phyloP scores from a whole-genome alignment of 768 basidiomycete species.

The Pleurotus djamor region DNA sequence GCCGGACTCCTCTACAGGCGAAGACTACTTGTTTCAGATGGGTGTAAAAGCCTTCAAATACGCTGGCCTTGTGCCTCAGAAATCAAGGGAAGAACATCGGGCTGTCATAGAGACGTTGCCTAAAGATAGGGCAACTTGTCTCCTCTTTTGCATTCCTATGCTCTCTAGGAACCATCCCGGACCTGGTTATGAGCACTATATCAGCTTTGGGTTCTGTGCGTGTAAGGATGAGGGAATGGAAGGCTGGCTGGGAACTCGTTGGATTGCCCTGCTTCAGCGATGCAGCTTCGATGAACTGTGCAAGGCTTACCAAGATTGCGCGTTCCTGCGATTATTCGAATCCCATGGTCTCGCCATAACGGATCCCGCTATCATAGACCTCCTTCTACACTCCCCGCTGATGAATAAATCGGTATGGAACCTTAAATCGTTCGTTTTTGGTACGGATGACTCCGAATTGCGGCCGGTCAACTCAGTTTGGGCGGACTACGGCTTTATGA shows the following conservation, averaged over 20 bases:
- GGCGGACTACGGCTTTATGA: not conserved
- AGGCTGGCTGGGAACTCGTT: not conserved
- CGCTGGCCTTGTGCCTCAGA: not conserved
- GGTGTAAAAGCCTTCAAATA: not conserved
- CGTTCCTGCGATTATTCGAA: not conserved
- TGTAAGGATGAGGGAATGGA: not conserved
- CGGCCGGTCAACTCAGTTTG: not conserved
- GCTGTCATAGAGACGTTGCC: not conserved
- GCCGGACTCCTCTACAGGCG: not conserved
- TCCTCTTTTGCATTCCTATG: not conserved
- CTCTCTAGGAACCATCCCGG: not conserved
- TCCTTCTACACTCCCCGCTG: not conserved
- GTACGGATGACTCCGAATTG: not conserved
- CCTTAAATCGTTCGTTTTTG: not conserved
- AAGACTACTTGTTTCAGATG: not conserved
- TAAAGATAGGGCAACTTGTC: not conserved
- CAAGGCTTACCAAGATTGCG: not conserved
- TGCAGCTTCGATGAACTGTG: not conserved
- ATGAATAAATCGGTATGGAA: not conserved
- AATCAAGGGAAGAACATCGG: not conserved
- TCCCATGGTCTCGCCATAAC: not conserved
- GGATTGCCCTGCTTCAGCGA: not conserved
- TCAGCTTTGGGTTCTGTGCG: not conserved
- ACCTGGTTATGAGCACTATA: not conserved
- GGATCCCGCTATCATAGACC: not conserved